Evolutionary conservation across 108 stramenopile genomes (phyloP).

Genomic region (Fistulifera solaris): DNA sequence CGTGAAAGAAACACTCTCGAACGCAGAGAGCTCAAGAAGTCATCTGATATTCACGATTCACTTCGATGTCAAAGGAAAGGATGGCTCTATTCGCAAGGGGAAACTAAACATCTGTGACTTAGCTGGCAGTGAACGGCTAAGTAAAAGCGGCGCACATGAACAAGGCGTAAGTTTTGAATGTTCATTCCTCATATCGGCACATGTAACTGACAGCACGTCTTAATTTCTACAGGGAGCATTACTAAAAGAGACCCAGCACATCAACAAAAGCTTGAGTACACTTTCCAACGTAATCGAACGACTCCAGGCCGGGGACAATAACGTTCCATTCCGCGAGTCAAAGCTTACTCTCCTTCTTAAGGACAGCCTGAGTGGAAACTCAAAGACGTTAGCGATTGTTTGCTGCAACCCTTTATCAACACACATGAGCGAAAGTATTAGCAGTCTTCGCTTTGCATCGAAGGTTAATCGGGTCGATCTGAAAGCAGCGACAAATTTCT

Average conservation of each 20-base stretch:
- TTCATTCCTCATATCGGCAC: neutral
- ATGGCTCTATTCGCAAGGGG: conserved; percentile 38
- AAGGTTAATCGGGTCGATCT: conserved; percentile 79
- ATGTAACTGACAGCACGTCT: neutral
- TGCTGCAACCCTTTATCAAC: conserved; percentile 80
- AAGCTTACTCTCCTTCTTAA: conserved; percentile 88
- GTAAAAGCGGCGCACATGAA: conserved; percentile 74
- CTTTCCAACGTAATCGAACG: conserved; percentile 83
- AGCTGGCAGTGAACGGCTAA: conserved; percentile 88
- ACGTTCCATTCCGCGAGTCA: conserved; percentile 90
- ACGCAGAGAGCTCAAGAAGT: conserved; percentile 73
- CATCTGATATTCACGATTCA: conserved; percentile 79
- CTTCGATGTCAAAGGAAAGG: conserved; percentile 43
- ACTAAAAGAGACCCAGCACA: conserved; percentile 75
- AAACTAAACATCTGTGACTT: conserved; percentile 79
- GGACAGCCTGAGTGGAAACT: conserved; percentile 76
- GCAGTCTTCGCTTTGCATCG: conserved; percentile 80
- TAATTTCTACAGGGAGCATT: conserved; percentile 29
- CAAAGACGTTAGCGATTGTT: conserved; percentile 86
- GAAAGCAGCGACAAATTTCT: conserved; percentile 32
- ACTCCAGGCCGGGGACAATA: conserved; percentile 54
- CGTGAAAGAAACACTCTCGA: conserved; percentile 78
- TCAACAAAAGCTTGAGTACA: conserved; percentile 70
- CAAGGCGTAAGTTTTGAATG: conserved; percentile 10
- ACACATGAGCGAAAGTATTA: conserved; percentile 77